Evolutionary conservation across 148 eudicot genomes (phyloP).

Genomic region (Pouteria glomerata): DNA sequence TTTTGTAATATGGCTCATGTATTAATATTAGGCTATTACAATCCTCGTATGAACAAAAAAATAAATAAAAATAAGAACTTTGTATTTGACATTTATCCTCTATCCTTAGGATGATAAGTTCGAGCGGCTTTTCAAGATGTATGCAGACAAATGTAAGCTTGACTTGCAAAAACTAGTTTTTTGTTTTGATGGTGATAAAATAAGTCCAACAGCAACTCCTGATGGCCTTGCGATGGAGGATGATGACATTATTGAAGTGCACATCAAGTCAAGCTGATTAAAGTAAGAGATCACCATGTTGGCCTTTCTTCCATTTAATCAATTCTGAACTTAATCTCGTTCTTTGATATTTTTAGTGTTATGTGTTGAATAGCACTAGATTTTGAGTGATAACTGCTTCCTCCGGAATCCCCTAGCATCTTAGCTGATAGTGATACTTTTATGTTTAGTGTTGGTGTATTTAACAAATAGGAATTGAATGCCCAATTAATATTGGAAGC

Average conservation of each 20-base stretch:
- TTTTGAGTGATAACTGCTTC: not conserved
- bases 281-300: conserved; percentile 11
- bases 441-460: too few species aligned
- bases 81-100: not conserved
- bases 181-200: conserved; percentile 81
- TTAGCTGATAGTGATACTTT: too few species aligned
- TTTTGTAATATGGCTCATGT: not conserved
- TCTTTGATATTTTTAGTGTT: not conserved
- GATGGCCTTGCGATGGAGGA: conserved; percentile 78
- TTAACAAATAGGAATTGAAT: too few species aligned
- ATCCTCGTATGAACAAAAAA: too few species aligned
- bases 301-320: not conserved
- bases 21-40: not conserved
- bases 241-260: conserved; percentile 79
- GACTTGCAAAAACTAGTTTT: conserved; percentile 48
- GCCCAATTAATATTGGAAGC: too few species aligned
- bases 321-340: not conserved
- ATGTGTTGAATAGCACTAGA: not conserved
- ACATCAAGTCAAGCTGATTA: conserved; percentile 49
- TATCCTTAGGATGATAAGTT: conserved; percentile 68
- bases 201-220: conserved; percentile 63
- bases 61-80: too few species aligned
- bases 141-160: conserved; percentile 57
- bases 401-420: not conserved
- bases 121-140: conserved; percentile 65